Percentiles rank a stretch among this genome's conserved stretches.
Evolutionary conservation across 2,329 filamentous ascomycete species (phyloP).

Genomic region (Fusarium sp.): DNA sequence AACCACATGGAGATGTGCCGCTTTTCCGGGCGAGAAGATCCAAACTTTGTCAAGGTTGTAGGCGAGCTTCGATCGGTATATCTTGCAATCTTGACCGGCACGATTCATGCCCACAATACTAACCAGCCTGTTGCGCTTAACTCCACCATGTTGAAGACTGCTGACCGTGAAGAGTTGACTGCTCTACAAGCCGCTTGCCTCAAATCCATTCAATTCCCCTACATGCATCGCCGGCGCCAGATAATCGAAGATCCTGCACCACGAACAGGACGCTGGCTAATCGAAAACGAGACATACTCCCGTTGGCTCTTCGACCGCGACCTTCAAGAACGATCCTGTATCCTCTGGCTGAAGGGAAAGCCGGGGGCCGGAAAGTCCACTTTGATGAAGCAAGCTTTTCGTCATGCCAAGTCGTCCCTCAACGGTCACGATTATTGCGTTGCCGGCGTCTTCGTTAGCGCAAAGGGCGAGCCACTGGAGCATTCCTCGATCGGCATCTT

Average conservation of each 20-base stretch:
- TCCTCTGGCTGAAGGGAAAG: neutral
- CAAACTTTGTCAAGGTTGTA: slow-evolving; percentile 24
- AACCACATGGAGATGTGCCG: slow-evolving; percentile 27
- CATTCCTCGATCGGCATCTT: neutral
- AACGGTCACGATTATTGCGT: neutral
- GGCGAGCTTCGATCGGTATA: slow-evolving; percentile 15
- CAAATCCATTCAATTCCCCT: neutral
- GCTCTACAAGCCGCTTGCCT: neutral
- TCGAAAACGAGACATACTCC: neutral
- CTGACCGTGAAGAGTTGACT: neutral
- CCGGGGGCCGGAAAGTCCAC: neutral
- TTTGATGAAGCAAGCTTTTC: neutral
- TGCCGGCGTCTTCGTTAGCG: neutral
- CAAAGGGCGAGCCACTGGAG: neutral
- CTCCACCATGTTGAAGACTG: neutral
- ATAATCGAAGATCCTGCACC: neutral
- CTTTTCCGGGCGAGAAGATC: neutral
- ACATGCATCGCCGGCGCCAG: neutral
- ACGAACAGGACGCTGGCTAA: neutral
- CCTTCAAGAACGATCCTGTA: neutral
- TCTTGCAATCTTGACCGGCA: neutral
- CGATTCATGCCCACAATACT: neutral
- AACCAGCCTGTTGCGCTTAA: neutral
- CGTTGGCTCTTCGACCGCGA: neutral
- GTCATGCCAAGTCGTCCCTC: neutral